These are phyloP conservation scores for Trichomonascaceae sp. DNA, from an alignment of 1,139 yeast genomes.

Conservation along the genomic window DNA sequence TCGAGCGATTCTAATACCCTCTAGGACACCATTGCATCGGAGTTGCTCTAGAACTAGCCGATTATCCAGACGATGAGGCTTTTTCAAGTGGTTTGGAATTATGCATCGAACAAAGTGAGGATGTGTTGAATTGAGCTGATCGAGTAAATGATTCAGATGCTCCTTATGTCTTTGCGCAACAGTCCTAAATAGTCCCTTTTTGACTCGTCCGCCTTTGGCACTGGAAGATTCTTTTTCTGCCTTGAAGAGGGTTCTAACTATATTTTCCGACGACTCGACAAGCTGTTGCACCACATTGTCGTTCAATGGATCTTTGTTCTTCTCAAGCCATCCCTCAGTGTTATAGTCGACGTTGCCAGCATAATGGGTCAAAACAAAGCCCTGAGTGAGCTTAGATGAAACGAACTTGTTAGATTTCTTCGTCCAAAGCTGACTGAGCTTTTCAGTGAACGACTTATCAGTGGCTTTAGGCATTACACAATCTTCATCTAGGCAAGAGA, in stretches of 20 bases:
- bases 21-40: conserved; percentile 95
- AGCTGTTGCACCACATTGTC: conserved; percentile 62
- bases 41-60: conserved; percentile 77
- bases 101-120: conserved; percentile 98
- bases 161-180: conserved; percentile 74
- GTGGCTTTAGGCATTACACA: conserved; percentile 90
- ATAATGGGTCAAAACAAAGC: conserved; percentile 79
- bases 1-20: conserved; percentile 94
- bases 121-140: conserved; percentile 70
- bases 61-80: conserved; percentile 67
- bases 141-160: conserved; percentile 67
- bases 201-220: conserved; percentile 23
- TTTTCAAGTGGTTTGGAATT: conserved; percentile 75
- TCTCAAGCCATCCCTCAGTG: conserved; percentile 89
- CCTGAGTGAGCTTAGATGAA: conserved; percentile 53
- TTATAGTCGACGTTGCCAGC: conserved; percentile 94
- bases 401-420: conserved; percentile 55
- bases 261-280: conserved; percentile 49
- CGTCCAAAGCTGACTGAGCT: conserved; percentile 60
- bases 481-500: conserved; percentile 88
- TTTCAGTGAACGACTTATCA: conserved; percentile 77
- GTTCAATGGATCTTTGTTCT: conserved; percentile 89
- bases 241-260: conserved; percentile 45
- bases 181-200: conserved; percentile 57
- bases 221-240: conserved; percentile 17